These are phyloP conservation scores for Tylopilus rubrobrunneus DNA, from an alignment of 768 basidiomycete genomes.

Conservation along the genomic window DNA sequence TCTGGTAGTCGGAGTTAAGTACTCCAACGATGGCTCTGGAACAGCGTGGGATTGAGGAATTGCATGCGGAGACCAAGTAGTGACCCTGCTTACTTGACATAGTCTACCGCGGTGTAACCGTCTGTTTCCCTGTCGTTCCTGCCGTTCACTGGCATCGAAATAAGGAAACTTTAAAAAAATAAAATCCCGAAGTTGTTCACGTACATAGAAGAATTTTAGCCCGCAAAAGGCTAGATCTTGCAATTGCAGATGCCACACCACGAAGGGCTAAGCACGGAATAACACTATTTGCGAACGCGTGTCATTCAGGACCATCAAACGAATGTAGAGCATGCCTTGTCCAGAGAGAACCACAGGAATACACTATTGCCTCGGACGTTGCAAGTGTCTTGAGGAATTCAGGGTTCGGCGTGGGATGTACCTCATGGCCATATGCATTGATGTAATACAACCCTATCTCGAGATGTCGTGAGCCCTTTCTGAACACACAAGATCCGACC, in stretches of 20 bases:
- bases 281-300: conserved; percentile 45
- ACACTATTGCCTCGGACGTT: conserved; percentile 68
- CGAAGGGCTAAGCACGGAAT: conserved; percentile 88
- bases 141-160: conserved; percentile 61
- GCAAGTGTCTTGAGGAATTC: conserved; percentile 66
- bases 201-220: conserved; percentile 84
- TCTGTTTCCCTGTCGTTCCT: conserved; percentile 89
- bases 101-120: conserved; percentile 80
- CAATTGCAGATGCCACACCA: conserved; percentile 75
- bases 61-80: conserved; percentile 2
- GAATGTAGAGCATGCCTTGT: conserved; percentile 57
- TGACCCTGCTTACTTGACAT: conserved; percentile 55
- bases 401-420: conserved; percentile 84
- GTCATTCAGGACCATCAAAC: conserved; percentile 3
- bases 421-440: conserved; percentile 87
- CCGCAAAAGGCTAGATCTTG: conserved; percentile 57
- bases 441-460: conserved; percentile 75
- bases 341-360: conserved; percentile 94
- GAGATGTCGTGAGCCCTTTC: conserved; percentile 4
- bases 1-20: conserved; percentile 59
- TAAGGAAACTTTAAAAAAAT: not conserved
- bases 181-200: conserved; percentile 23
- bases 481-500: conserved; percentile 9
- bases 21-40: conserved; percentile 64
- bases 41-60: conserved; percentile 2